Conservation (phyloP, 192 early-diverging fungal genomes). For the Coemansia sp. region DNA sequence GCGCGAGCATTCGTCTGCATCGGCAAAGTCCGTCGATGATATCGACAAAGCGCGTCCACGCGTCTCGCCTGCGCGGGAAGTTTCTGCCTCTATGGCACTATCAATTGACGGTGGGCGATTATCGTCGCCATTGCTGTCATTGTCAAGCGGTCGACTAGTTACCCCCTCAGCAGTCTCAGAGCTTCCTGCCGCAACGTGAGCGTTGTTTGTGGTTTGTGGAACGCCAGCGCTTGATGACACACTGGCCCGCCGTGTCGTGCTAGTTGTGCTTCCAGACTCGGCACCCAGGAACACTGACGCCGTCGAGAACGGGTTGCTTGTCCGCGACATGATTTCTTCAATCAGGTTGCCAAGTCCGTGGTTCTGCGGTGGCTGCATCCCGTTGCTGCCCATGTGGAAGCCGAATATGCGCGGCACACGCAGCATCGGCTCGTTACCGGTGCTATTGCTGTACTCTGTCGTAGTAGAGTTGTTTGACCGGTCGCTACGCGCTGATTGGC, state of each 20-base stretch:
- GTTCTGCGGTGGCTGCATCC: background rate
- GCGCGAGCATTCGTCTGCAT: background rate
- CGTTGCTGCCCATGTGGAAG: background rate
- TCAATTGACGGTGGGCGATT: background rate
- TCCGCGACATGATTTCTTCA: conserved; percentile 6
- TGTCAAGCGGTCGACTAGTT: background rate
- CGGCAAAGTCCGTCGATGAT: background rate
- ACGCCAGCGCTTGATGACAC: conserved; percentile 13
- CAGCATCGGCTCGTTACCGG: background rate
- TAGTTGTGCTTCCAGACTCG: conserved; percentile 28
- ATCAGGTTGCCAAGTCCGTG: conserved; percentile 1
- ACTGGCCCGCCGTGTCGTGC: conserved; percentile 19
- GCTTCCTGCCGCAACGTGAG: background rate
- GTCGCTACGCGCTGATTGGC: conserved; percentile 34
- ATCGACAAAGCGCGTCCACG: conserved; percentile 14
- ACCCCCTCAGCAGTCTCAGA: background rate
- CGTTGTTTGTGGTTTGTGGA: background rate
- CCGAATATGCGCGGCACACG: conserved; percentile 6
- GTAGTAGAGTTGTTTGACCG: conserved; percentile 36
- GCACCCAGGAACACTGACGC: conserved; percentile 25
- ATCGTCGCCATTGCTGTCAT: background rate
- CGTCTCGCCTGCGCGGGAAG: conserved; percentile 20
- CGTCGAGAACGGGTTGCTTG: conserved; percentile 30
- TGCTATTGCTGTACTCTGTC: conserved; percentile 38
- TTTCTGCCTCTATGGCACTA: background rate